Evolutionary conservation across 2,329 filamentous ascomycete genomes (phyloP).

Genomic region (Arthrobotrys sphaeroides): DNA sequence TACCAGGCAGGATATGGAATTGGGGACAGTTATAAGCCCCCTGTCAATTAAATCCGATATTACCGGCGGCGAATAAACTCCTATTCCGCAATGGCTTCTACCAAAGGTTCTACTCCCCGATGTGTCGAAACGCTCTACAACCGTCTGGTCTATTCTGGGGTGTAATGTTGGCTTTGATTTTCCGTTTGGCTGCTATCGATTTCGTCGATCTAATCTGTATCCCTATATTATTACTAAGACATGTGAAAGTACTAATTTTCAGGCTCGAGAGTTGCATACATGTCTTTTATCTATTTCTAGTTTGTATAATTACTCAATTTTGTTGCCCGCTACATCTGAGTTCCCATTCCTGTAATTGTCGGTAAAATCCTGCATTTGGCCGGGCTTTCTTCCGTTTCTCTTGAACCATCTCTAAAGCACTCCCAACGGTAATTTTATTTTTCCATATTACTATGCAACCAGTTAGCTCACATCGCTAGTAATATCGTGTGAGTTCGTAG

Average conservation of each 20-base stretch:
- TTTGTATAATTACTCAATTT: not conserved
- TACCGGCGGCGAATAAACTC: too few relatives aligned
- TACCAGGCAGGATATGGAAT: not conserved
- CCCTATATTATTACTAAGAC: too few relatives aligned
- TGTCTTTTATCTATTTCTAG: too few relatives aligned
- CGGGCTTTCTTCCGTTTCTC: constrained; percentile 46
- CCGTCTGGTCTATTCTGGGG: too few relatives aligned
- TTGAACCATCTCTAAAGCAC: constrained; percentile 33
- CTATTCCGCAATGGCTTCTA: too few relatives aligned
- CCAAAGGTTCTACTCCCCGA: too few relatives aligned
- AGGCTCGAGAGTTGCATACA: not conserved
- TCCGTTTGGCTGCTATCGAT: too few relatives aligned
- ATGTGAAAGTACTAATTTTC: not conserved
- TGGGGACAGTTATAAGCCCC: not conserved
- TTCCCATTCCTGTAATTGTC: constrained; percentile 47
- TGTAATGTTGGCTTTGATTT: too few relatives aligned
- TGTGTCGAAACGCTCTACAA: too few relatives aligned
- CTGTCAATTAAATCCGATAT: not conserved
- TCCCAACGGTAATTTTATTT: constrained; percentile 23
- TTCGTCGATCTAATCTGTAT: not conserved
- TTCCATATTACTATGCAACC: constrained; percentile 39
- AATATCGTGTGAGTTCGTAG: not conserved
- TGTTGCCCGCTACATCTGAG: constrained; percentile 7
- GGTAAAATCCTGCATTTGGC: constrained; percentile 43
- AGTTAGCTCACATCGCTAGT: not conserved